These are phyloP conservation scores for Copromyces sp. DNA, from an alignment of 495 filamentous ascomycete genomes.

Conservation along the genomic window DNA sequence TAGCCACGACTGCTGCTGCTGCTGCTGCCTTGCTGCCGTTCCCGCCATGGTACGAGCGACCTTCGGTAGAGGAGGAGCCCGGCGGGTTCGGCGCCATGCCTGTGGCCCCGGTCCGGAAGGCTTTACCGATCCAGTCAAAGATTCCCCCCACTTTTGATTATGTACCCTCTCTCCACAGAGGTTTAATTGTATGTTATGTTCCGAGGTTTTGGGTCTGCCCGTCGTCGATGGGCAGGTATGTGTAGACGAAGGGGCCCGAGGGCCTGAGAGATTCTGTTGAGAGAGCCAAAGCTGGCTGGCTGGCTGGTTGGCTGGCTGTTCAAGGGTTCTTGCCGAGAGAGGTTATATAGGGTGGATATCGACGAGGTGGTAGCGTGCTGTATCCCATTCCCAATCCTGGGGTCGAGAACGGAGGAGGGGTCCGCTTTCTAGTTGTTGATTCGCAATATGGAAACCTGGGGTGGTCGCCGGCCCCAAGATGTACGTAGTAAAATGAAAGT, in stretches of 20 bases:
- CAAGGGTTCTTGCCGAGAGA: background rate
- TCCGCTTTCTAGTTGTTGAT: background rate
- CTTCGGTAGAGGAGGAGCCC: constrained; percentile 1
- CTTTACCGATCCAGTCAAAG: background rate
- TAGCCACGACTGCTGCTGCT: constrained; percentile 8
- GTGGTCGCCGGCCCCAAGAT: background rate
- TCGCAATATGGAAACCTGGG: background rate
- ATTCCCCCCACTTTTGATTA: background rate
- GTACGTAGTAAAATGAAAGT: background rate
- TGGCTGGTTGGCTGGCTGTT: background rate
- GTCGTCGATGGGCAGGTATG: background rate
- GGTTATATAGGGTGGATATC: background rate
- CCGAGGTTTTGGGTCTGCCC: background rate
- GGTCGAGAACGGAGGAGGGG: background rate
- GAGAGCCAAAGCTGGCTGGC: background rate
- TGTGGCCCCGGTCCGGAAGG: background rate
- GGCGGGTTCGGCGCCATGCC: constrained; percentile 8
- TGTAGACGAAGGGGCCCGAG: background rate
- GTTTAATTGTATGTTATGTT: background rate
- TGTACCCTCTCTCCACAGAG: background rate
- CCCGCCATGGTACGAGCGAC: constrained; percentile 21
- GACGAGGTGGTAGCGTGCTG: background rate
- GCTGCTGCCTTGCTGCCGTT: constrained; percentile 12
- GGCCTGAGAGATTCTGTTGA: background rate
- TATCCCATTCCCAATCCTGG: background rate